Evolutionary conservation across 345 rosid genomes (phyloP), one percentile per base, ranked within the genome.

Genomic region (Acer negundo): DNA sequence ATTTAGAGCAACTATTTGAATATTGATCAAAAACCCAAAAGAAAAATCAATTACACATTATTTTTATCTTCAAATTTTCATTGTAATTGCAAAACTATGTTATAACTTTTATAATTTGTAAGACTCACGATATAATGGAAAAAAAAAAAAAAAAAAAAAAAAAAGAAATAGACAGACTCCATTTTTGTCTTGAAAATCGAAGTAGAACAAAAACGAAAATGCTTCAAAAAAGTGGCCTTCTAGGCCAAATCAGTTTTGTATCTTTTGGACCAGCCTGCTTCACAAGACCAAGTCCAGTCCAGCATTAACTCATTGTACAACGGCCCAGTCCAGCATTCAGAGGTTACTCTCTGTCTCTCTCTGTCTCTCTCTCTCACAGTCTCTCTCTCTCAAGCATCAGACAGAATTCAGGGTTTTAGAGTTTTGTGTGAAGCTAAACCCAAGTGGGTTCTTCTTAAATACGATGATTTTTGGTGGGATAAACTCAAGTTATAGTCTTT

Each of bases 381-480:
- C 4, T 22, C 9, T 44, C 56, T 6, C 8, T 7, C 15, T 7
- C 53, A 16, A 72, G 10, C 3, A 58, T 59, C 19, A 2, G 62
- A 19, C 23, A 0, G 49, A 46, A n/a, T 35, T 6, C 38, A 11
- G 75, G 23, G 67, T 15, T 22, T 72, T 22, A 40, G 40, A 11
- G 53, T 10, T 10, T 59, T 59, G 62, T 15, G 58, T 3, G 9
- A 59, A 22, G 63, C 13, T 20, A 22, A 20, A 59, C 63, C 63
- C 23, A 7, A 10, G 63, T 19, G 65, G 51, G 47, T 4, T 55
- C 22, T 53, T 10, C 10, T 66, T 28, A 31, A 16, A 49, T 13
- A 73, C 58, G 38, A 81, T 81, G 83, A 38, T 28, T n/a, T 70
- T 72, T 64, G 76, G 79, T 73, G 68, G 77, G 69, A 47, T 58